phyloP scores from a whole-genome alignment of 2,329 filamentous ascomycete species.

The Bimuria novae-zelandiae region DNA sequence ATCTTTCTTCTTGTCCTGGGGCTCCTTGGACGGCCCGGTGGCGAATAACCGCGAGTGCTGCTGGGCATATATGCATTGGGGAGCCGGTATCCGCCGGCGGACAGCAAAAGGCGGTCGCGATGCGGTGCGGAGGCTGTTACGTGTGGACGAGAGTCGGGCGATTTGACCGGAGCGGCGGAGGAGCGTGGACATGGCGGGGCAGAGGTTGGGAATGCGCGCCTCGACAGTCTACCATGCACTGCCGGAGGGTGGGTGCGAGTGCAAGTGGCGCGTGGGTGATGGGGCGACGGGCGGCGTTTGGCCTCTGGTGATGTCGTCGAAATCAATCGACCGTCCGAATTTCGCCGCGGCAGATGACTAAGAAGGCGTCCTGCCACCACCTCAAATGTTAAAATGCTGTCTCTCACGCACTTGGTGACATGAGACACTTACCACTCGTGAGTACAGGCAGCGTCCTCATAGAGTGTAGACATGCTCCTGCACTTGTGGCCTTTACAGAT shows the following conservation, averaged over 20 bases:
- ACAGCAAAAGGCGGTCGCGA: conserved; percentile 51
- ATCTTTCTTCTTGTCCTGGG: conserved; percentile 38
- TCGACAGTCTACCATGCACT: conserved; percentile 23
- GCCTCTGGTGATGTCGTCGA: conserved; percentile 10
- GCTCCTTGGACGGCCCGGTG: conserved; percentile 42
- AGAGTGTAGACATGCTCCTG: too few species aligned
- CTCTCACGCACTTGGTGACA: too few species aligned
- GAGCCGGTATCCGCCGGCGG: conserved; percentile 45
- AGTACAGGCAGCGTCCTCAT: too few species aligned
- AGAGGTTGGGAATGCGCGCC: conserved; percentile 12
- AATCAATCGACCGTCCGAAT: conserved; percentile 13
- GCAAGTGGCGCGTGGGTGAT: conserved; percentile 13
- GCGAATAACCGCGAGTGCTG: conserved; percentile 51
- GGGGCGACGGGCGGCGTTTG: conserved; percentile 10
- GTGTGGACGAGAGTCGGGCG: conserved; percentile 65
- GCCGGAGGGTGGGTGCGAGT: conserved; percentile 7
- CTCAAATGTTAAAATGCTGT: neutral
- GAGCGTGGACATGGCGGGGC: conserved; percentile 66
- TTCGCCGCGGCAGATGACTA: conserved; percentile 6
- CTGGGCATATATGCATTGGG: conserved; percentile 50
- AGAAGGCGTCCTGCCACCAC: neutral
- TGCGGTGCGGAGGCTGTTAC: conserved; percentile 59
- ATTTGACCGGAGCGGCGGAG: conserved; percentile 69
- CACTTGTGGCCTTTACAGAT: too few species aligned
- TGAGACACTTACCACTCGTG: too few species aligned